Evolutionary conservation across 495 filamentous ascomycete species (phyloP).

Genomic region (Apodospora peruviana): DNA sequence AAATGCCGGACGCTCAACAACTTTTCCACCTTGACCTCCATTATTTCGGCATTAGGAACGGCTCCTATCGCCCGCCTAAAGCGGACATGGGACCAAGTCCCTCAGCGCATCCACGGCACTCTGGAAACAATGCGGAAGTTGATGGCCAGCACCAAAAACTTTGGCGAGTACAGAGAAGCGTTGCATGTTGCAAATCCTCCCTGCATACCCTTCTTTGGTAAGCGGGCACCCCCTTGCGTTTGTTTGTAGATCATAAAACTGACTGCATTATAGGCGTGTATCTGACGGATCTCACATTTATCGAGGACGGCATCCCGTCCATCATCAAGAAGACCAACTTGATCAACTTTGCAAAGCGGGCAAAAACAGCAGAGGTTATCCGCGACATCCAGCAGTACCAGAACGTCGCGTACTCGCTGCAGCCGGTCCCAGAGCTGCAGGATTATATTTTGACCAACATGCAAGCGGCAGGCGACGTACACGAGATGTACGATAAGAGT

Average conservation of each 20-base stretch:
- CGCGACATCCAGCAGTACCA: constrained; percentile 98
- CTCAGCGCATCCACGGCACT: constrained; percentile 68
- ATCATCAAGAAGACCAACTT: constrained; percentile 89
- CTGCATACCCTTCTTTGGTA: constrained; percentile 98
- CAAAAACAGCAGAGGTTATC: constrained; percentile 96
- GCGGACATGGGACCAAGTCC: constrained; percentile 92
- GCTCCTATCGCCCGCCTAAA: constrained; percentile 90
- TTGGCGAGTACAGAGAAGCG: constrained; percentile 90
- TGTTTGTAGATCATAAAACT: constrained; percentile 9
- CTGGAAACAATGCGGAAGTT: constrained; percentile 87
- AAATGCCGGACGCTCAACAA: constrained; percentile 95
- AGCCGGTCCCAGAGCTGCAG: constrained; percentile 85
- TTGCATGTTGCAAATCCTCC: constrained; percentile 89
- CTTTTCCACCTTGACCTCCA: constrained; percentile 96
- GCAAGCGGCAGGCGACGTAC: constrained; percentile 87
- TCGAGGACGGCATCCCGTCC: constrained; percentile 95
- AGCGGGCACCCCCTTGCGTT: constrained; percentile 18
- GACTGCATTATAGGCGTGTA: constrained; percentile 67
- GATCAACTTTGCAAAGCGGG: constrained; percentile 97
- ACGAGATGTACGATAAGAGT: constrained; percentile 98
- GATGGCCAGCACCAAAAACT: constrained; percentile 98
- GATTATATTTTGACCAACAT: constrained; percentile 96
- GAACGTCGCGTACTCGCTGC: constrained; percentile 86
- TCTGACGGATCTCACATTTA: constrained; percentile 95
- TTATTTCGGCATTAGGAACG: constrained; percentile 90